Evolutionary conservation across 148 eudicot genomes (phyloP).

Genomic region (Chenopodium quinoa): DNA sequence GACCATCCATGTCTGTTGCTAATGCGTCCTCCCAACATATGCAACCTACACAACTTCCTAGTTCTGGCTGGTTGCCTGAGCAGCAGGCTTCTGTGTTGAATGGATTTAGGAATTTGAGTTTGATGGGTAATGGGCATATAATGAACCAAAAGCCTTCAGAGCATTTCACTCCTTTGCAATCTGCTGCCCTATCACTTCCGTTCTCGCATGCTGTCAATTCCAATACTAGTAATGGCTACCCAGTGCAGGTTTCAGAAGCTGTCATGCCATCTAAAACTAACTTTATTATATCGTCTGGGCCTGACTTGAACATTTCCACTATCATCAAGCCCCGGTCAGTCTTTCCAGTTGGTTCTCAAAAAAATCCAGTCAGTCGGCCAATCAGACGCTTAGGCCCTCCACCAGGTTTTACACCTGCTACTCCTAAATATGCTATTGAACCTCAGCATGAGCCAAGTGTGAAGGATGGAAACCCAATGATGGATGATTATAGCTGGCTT

Average conservation of each 20-base stretch:
- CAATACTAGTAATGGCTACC: conserved; percentile 30
- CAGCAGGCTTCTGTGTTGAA: conserved; percentile 43
- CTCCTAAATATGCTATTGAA: conserved; percentile 45
- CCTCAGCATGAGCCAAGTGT: conserved; percentile 24
- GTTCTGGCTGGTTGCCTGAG: conserved; percentile 47
- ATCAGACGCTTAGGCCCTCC: conserved; percentile 84
- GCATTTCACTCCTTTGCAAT: conserved; percentile 33
- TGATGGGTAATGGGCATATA: conserved; percentile 49
- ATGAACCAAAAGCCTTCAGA: conserved; percentile 39
- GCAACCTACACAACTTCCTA: conserved; percentile 36
- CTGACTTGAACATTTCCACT: conserved; percentile 29
- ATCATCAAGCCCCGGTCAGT: conserved; percentile 35
- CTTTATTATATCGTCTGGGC: conserved; percentile 39
- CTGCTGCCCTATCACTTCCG: conserved; percentile 52
- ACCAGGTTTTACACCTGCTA: conserved; percentile 72
- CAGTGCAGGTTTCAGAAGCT: conserved; percentile 39
- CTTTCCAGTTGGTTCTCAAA: conserved; percentile 44
- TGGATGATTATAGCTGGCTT: conserved; percentile 96
- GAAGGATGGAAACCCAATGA: conserved; percentile 42
- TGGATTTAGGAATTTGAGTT: conserved; percentile 49
- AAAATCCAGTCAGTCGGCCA: conserved; percentile 84
- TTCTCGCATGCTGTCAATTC: conserved; percentile 46
- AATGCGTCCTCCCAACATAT: conserved; percentile 32
- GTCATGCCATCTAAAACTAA: conserved; percentile 40
- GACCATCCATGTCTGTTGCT: conserved; percentile 30